Conservation (phyloP, 2,329 filamentous ascomycete genomes). For the Aspergillus neotritici region DNA sequence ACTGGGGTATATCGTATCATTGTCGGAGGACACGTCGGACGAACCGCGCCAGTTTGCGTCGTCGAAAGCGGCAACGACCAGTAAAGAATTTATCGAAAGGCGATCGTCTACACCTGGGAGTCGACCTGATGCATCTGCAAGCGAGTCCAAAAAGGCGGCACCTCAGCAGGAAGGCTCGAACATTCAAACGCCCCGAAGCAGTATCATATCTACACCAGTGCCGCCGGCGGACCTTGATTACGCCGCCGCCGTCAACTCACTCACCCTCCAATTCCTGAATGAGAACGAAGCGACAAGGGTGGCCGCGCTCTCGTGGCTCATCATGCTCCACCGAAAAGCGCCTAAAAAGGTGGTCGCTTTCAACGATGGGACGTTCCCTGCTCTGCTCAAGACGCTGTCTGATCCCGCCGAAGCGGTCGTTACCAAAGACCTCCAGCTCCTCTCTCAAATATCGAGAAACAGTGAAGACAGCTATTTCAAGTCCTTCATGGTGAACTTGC, state of each 20-base stretch:
- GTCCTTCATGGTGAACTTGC: conserved; percentile 94
- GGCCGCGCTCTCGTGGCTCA: conserved; percentile 88
- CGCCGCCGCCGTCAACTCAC: conserved; percentile 83
- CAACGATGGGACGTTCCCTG: conserved; percentile 95
- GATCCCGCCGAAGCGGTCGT: conserved; percentile 95
- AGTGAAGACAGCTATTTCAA: conserved; percentile 97
- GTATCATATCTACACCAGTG: conserved; percentile 42
- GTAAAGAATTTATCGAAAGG: conserved; percentile 35
- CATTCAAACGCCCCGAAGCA: conserved; percentile 43
- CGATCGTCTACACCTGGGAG: conserved; percentile 39
- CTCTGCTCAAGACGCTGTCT: conserved; percentile 89
- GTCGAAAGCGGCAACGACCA: conserved; percentile 38
- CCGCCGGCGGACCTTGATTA: conserved; percentile 74
- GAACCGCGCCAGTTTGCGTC: conserved; percentile 32
- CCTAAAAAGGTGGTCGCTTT: conserved; percentile 89
- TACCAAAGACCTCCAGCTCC: conserved; percentile 82
- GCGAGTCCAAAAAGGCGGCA: conserved; percentile 28
- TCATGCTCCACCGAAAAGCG: conserved; percentile 95
- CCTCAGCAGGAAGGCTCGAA: conserved; percentile 23
- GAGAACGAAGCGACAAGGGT: conserved; percentile 95
- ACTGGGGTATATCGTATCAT: conserved; percentile 88
- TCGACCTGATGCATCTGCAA: conserved; percentile 22
- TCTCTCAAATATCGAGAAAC: conserved; percentile 93
- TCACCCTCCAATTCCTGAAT: conserved; percentile 90
- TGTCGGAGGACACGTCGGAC: conserved; percentile 63